Evolutionary conservation across 805 yeast species (phyloP).

Genomic region (Lachancea sp.): DNA sequence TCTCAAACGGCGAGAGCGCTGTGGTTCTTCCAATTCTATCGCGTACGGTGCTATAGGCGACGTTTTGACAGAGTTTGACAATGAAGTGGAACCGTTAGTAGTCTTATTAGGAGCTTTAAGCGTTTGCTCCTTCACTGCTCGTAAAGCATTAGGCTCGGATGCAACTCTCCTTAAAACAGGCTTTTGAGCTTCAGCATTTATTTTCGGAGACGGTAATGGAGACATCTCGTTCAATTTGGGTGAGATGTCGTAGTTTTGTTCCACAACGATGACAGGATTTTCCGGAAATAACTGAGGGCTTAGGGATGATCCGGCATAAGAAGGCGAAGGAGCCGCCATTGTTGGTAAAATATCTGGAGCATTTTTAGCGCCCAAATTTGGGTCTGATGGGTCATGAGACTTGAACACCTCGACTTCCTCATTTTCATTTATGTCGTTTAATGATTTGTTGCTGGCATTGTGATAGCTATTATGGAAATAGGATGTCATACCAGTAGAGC

Average conservation of each 20-base stretch:
- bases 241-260: not conserved
- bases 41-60: not conserved
- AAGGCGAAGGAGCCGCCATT: not conserved
- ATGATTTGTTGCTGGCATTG: slow-evolving; percentile 20
- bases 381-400: not conserved
- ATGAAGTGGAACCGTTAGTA: not conserved
- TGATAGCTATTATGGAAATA: slow-evolving; percentile 13
- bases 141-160: slow-evolving; percentile 69
- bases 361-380: not conserved
- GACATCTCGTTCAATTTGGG: slow-evolving; percentile 2
- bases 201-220: slow-evolving; percentile 3
- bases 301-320: slow-evolving; percentile 1
- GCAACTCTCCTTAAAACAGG: slow-evolving; percentile 65
- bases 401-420: slow-evolving; percentile 18
- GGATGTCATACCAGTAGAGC: slow-evolving; percentile 9
- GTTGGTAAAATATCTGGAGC: not conserved
- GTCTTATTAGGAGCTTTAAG: too few relatives aligned
- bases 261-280: slow-evolving; percentile 6
- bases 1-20: slow-evolving; percentile 33
- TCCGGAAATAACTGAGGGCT: slow-evolving; percentile 7
- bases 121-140: slow-evolving; percentile 17
- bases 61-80: not conserved
- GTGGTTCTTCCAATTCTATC: slow-evolving; percentile 15
- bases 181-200: slow-evolving; percentile 7
- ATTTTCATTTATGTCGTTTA: slow-evolving; percentile 33